These are phyloP conservation scores for Fragaria nilgerrensis DNA, from an alignment of 306 rosid species.

Conservation along the genomic window DNA sequence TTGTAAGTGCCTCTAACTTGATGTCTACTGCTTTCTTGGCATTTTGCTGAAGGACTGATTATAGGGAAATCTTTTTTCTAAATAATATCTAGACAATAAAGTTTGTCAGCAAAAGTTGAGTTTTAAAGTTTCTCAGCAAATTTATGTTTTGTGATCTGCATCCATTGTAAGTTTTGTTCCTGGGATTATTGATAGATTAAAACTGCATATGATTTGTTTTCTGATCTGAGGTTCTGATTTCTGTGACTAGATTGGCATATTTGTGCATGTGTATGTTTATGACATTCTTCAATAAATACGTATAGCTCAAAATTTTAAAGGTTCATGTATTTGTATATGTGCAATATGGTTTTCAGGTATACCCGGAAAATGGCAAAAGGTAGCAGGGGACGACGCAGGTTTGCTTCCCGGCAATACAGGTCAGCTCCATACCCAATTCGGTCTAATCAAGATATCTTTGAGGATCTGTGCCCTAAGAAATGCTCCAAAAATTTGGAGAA, in stretches of 20 bases:
- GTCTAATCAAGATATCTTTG: slow-evolving; percentile 48
- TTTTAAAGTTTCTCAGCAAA: not conserved
- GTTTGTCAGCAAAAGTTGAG: not conserved
- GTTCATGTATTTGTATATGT: slow-evolving; percentile 7
- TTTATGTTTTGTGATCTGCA: not conserved
- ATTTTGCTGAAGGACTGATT: not conserved
- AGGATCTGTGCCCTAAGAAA: slow-evolving; percentile 62
- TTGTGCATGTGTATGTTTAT: not conserved
- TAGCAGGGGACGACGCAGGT: slow-evolving; percentile 72
- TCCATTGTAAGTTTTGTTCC: not conserved
- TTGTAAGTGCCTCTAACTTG: not conserved
- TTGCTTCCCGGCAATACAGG: slow-evolving; percentile 65
- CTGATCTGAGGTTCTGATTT: not conserved
- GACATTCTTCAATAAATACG: too few species aligned
- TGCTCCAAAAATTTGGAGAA: slow-evolving; percentile 59
- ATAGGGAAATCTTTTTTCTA: not conserved
- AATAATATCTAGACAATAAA: not conserved
- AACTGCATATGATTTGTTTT: not conserved
- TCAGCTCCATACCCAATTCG: slow-evolving; percentile 61
- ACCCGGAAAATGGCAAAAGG: slow-evolving; percentile 74
- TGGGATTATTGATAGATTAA: not conserved
- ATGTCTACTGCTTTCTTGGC: not conserved
- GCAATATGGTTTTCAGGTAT: slow-evolving; percentile 42
- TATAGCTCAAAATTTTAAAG: slow-evolving; percentile 1
- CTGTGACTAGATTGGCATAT: not conserved